Percentiles rank a stretch among this genome's conserved stretches.
Conservation (phyloP, 208 protist species). For the Acanthamoeba triangularis region DNA sequence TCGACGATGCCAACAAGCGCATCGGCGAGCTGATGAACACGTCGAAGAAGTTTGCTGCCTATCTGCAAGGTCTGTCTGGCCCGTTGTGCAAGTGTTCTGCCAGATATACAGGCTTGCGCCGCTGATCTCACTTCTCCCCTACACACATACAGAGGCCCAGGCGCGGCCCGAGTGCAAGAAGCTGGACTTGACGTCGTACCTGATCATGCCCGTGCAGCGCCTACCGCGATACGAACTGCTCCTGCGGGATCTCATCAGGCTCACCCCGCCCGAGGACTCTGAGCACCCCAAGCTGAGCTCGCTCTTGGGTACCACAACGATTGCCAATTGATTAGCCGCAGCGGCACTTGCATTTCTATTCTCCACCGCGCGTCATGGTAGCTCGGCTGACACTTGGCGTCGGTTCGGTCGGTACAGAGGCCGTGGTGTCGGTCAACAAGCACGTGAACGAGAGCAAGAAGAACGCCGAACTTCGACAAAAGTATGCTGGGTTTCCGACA, state of each 20-base stretch:
- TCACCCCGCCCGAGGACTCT: background rate
- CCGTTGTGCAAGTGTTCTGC: too few species aligned
- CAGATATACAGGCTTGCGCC: too few species aligned
- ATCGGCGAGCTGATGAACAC: slow-evolving; percentile 3
- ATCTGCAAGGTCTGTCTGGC: background rate
- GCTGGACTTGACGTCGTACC: background rate
- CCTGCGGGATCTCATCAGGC: background rate
- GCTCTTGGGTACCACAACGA: background rate
- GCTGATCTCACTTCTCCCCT: too few species aligned
- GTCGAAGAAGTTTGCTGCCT: background rate
- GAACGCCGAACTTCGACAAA: background rate
- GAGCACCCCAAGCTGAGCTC: background rate
- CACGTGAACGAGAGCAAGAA: slow-evolving; percentile 49
- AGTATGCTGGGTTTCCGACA: too few species aligned
- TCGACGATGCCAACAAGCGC: slow-evolving; percentile 18
- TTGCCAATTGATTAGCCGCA: too few species aligned
- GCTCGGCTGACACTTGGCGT: too few species aligned
- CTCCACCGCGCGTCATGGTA: too few species aligned
- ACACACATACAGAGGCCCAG: background rate
- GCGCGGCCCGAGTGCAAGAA: slow-evolving; percentile 22
- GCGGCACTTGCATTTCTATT: too few species aligned
- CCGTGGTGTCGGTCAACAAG: background rate
- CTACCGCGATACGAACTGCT: slow-evolving; percentile 14
- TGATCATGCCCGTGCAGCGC: slow-evolving; percentile 23
- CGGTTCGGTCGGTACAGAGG: background rate